Evolutionary conservation across 768 basidiomycete genomes (phyloP).

Genomic region (Cytidiella melzeri): DNA sequence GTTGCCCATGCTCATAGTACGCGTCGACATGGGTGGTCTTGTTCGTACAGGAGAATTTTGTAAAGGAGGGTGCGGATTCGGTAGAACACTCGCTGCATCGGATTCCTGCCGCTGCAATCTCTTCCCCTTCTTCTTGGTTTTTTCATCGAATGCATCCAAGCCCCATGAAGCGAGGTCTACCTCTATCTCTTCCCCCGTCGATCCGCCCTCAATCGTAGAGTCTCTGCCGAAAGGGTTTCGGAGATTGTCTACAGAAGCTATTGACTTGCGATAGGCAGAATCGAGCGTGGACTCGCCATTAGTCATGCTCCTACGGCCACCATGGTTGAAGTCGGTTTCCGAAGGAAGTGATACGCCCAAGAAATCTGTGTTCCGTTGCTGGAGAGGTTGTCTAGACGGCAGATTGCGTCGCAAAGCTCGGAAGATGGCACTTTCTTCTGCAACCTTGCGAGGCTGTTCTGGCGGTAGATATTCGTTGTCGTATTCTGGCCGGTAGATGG

Average conservation of each 20-base stretch:
- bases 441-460: conserved; percentile 51
- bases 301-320: not conserved
- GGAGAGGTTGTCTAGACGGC: conserved; percentile 37
- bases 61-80: conserved; percentile 36
- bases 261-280: conserved; percentile 30
- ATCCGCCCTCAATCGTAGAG: conserved; percentile 46
- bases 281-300: conserved; percentile 22
- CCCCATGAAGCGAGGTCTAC: conserved; percentile 85
- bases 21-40: conserved; percentile 20
- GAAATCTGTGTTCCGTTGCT: conserved; percentile 49
- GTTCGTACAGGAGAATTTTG: conserved; percentile 6
- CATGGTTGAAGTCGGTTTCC: conserved; percentile 41
- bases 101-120: conserved; percentile 16
- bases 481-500: conserved; percentile 51
- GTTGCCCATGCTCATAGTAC: conserved; percentile 64
- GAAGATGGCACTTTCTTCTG: conserved; percentile 83
- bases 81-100: conserved; percentile 27
- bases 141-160: conserved; percentile 55
- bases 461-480: conserved; percentile 81
- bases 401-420: conserved; percentile 61
- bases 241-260: conserved; percentile 55
- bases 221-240: conserved; percentile 73
- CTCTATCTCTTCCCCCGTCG: conserved; percentile 49
- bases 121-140: conserved; percentile 22
- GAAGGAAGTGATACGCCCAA: conserved; percentile 63